Percentiles rank a stretch among this genome's conserved stretches.
phyloP scores from a whole-genome alignment of 257 asterid genomes.

The Apocynum venetum region DNA sequence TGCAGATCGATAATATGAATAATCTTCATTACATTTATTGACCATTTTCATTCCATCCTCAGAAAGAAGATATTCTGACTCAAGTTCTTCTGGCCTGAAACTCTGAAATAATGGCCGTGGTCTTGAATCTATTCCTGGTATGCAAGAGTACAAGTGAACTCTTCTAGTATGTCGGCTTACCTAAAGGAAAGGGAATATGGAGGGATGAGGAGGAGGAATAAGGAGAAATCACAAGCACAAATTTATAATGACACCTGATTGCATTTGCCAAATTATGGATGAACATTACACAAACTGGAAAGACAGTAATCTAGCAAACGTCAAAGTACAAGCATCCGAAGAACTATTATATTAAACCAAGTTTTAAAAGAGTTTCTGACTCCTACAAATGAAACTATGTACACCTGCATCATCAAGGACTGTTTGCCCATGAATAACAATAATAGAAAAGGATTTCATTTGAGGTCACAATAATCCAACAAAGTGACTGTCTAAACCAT shows the following conservation, averaged over 20 bases:
- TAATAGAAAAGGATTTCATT: not conserved
- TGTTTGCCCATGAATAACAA: not conserved
- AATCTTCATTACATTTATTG: constrained; percentile 39
- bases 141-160: constrained; percentile 80
- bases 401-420: not conserved
- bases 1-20: constrained; percentile 42
- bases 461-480: not conserved
- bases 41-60: constrained; percentile 33
- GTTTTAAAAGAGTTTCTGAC: not conserved
- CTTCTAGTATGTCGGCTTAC: constrained; percentile 94
- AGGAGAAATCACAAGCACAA: not conserved
- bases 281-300: not conserved
- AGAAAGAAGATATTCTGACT: constrained; percentile 22
- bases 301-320: not conserved
- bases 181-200: constrained; percentile 30
- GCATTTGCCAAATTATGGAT: not conserved
- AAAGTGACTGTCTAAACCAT: not conserved
- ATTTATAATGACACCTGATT: not conserved
- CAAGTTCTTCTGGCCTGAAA: constrained; percentile 78
- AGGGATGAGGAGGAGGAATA: not conserved
- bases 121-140: constrained; percentile 64
- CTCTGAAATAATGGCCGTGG: constrained; percentile 81
- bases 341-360: not conserved
- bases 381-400: not conserved
- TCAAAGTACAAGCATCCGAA: not conserved